A percentile compares a stretch with the other conserved stretches of the same genome.
Evolutionary conservation across 208 protist species (phyloP).

Genomic region (Vickermania ingenoplastis): DNA sequence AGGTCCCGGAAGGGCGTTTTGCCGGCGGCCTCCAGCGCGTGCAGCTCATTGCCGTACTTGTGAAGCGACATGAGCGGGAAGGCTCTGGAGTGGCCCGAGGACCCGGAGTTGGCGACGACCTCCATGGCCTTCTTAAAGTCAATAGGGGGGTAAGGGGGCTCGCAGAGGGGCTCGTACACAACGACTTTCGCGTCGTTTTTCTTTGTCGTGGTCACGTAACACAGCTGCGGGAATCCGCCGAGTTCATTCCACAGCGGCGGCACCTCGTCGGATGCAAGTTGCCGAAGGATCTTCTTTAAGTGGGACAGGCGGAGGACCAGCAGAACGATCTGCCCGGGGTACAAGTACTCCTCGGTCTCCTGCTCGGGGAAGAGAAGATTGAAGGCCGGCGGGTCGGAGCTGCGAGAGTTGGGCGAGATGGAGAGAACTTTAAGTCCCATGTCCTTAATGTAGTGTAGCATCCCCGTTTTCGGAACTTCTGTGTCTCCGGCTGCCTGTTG

Average conservation of each 20-base stretch:
- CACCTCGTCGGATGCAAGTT: too few species aligned
- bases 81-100: slow-evolving; percentile 30
- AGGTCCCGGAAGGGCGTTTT: slow-evolving; percentile 39
- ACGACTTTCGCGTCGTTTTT: slow-evolving; percentile 22
- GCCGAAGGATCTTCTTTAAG: too few species aligned
- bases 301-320: too few species aligned
- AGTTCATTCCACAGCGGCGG: slow-evolving; percentile 35
- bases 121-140: slow-evolving; percentile 44
- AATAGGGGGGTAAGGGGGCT: slow-evolving; percentile 7
- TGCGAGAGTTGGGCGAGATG: slow-evolving; percentile 14
- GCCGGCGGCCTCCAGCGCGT: slow-evolving; percentile 37
- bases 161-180: slow-evolving; percentile 10
- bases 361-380: slow-evolving; percentile 7
- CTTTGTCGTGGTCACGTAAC: slow-evolving; percentile 28
- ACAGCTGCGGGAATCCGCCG: slow-evolving; percentile 58
- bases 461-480: too few species aligned
- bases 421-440: slow-evolving; percentile 56
- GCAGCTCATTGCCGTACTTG: slow-evolving; percentile 23
- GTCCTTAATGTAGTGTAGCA: slow-evolving; percentile 15
- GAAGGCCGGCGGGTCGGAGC: slow-evolving; percentile 2
- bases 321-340: too few species aligned
- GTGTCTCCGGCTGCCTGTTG: too few species aligned
- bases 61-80: slow-evolving; percentile 38
- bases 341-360: slow-evolving; percentile 6
- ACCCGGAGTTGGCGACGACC: slow-evolving; percentile 12